Conservation (phyloP, 2,329 filamentous ascomycete species). For the Ophiostoma sp. region DNA sequence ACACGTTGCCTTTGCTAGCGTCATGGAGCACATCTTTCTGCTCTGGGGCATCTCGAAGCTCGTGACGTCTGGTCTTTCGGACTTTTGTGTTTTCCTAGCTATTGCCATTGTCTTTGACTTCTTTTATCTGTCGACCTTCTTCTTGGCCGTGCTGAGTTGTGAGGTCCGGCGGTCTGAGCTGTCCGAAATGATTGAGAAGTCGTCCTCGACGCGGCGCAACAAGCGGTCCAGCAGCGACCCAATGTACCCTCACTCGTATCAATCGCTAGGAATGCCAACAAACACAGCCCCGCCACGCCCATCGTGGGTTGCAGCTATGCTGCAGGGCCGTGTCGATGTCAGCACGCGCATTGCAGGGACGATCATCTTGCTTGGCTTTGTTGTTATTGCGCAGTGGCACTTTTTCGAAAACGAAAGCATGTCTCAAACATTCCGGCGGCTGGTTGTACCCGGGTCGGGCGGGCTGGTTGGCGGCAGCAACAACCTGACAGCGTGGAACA, state of each 20-base stretch:
- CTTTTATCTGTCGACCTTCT: conserved; percentile 73
- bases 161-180: conserved; percentile 73
- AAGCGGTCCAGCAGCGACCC: conserved; percentile 1
- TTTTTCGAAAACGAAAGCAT: conserved; percentile 57
- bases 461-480: conserved; percentile 21
- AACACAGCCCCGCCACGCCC: conserved; percentile 32
- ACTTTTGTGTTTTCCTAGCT: conserved; percentile 70
- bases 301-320: conserved; percentile 57
- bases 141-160: conserved; percentile 70
- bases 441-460: conserved; percentile 23
- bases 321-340: conserved; percentile 59
- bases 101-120: conserved; percentile 72
- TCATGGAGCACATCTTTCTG: conserved; percentile 62
- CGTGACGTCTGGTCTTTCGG: conserved; percentile 59
- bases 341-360: conserved; percentile 72
- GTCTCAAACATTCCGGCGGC: conserved; percentile 31
- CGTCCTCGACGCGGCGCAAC: conserved; percentile 40
- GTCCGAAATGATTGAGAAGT: conserved; percentile 62
- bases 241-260: conserved; percentile 22
- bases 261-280: conserved; percentile 5
- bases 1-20: conserved; percentile 61
- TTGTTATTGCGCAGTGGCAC: conserved; percentile 70
- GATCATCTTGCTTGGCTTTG: conserved; percentile 64
- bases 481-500: conserved; percentile 27
- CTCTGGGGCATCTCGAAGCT: conserved; percentile 60